Conservation (phyloP, 495 filamentous ascomycete species). For the Pyrenula aspistea region DNA sequence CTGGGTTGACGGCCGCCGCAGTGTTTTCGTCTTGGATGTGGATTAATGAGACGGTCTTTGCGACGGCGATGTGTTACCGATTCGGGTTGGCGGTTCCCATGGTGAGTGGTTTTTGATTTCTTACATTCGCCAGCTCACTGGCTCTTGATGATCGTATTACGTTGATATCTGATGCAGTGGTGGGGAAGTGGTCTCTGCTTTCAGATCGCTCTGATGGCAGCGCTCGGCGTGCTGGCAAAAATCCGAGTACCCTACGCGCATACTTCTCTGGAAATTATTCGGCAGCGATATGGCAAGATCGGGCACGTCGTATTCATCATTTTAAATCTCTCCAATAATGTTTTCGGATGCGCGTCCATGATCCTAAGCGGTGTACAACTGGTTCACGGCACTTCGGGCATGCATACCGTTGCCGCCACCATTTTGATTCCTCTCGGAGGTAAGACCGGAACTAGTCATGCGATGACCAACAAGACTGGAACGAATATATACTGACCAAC, state of each 20-base stretch:
- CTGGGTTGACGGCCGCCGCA: conserved; percentile 35
- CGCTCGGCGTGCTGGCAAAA: conserved; percentile 26
- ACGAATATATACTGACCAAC: background rate
- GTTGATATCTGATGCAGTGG: conserved; percentile 16
- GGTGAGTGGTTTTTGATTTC: conserved; percentile 8
- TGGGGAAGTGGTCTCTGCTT: conserved; percentile 27
- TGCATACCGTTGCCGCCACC: conserved; percentile 28
- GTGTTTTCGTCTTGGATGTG: conserved; percentile 39
- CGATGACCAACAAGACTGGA: background rate
- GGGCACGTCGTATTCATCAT: conserved; percentile 38
- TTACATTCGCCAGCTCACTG: background rate
- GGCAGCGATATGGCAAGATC: conserved; percentile 37
- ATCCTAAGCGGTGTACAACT: conserved; percentile 24
- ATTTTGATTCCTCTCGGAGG: conserved; percentile 34
- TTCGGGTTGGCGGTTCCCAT: conserved; percentile 25
- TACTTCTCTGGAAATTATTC: conserved; percentile 42
- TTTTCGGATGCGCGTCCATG: conserved; percentile 32
- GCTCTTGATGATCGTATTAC: background rate
- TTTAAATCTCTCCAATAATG: conserved; percentile 39
- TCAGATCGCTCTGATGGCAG: conserved; percentile 28
- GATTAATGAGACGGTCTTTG: conserved; percentile 32
- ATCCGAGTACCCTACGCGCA: conserved; percentile 42
- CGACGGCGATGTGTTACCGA: conserved; percentile 25
- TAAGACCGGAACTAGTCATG: conserved; percentile 9
- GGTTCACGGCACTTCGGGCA: conserved; percentile 25